Evolutionary conservation across 345 rosid species (phyloP).

Genomic region (Litchi chinensis): DNA sequence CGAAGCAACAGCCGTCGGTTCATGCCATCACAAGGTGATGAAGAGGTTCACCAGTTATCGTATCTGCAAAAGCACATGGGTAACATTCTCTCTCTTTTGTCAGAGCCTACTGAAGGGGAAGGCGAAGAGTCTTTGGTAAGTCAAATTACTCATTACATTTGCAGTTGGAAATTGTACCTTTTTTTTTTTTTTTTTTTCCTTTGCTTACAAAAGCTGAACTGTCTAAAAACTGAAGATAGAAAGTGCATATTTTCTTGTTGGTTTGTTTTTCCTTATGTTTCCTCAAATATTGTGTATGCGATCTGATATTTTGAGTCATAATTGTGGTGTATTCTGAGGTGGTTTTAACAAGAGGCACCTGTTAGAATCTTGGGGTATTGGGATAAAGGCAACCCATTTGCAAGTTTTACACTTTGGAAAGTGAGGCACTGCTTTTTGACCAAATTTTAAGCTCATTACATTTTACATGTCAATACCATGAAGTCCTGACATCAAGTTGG

Average conservation of each 20-base stretch:
- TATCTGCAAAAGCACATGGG: slow-evolving; percentile 93
- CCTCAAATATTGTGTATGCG: background rate
- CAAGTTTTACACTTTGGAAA: background rate
- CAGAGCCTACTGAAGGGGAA: slow-evolving; percentile 90
- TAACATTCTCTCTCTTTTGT: slow-evolving; percentile 82
- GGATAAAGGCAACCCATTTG: background rate
- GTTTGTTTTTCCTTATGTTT: background rate
- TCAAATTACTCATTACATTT: slow-evolving; percentile 16
- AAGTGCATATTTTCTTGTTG: background rate
- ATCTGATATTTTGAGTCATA: background rate
- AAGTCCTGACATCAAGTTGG: background rate
- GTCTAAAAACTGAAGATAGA: background rate
- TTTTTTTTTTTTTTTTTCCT: slow-evolving; percentile 3
- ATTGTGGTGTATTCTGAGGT: background rate
- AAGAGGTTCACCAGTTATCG: slow-evolving; percentile 95
- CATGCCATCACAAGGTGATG: slow-evolving; percentile 95
- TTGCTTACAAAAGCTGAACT: background rate
- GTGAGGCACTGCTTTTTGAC: background rate
- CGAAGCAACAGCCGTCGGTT: slow-evolving; percentile 97
- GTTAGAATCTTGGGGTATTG: background rate
- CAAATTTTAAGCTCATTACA: background rate
- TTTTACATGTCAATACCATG: background rate
- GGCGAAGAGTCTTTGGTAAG: slow-evolving; percentile 90
- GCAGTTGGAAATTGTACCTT: slow-evolving; percentile 1
- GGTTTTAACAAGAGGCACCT: background rate